phyloP scores from a whole-genome alignment of 352 stramenopile species.

The Pythium chondricola region DNA sequence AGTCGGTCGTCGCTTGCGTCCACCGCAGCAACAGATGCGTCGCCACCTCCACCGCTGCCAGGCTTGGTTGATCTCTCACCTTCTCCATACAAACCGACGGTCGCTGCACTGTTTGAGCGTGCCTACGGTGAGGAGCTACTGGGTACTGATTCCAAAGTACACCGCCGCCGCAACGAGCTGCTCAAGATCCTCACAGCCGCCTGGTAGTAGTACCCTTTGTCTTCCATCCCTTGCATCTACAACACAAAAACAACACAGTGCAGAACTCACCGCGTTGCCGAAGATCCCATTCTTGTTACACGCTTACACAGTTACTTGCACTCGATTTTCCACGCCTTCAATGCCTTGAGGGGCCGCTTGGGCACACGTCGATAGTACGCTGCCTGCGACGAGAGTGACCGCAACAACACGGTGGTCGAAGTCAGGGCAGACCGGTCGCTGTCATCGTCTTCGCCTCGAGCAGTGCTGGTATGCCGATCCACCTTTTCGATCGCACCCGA shows the following conservation, averaged over 20 bases:
- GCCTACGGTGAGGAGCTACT: neutral
- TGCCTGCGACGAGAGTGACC: slow-evolving; percentile 22
- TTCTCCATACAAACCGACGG: slow-evolving; percentile 9
- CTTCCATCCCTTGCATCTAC: neutral
- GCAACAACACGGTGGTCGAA: slow-evolving; percentile 16
- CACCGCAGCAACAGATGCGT: neutral
- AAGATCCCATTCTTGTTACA: too few relatives aligned
- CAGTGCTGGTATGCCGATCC: too few relatives aligned
- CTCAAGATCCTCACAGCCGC: slow-evolving; percentile 32
- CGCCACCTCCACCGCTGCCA: neutral
- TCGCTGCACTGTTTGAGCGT: slow-evolving; percentile 3
- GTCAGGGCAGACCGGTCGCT: too few relatives aligned
- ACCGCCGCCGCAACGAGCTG: slow-evolving; percentile 37
- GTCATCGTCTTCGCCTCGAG: too few relatives aligned
- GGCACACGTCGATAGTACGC: slow-evolving; percentile 62
- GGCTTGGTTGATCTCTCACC: neutral
- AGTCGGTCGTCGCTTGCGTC: slow-evolving; percentile 7
- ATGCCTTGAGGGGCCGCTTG: slow-evolving; percentile 57
- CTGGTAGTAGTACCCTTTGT: slow-evolving; percentile 11
- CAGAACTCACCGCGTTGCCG: slow-evolving; percentile 18
- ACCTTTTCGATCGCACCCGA: slow-evolving; percentile 48
- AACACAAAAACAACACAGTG: neutral
- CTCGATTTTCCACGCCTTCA: slow-evolving; percentile 59
- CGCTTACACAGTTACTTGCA: too few relatives aligned
- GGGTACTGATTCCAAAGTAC: slow-evolving; percentile 20